Conservation (phyloP, 2,329 filamentous ascomycete species). For the Aspergillus carbonarius region DNA sequence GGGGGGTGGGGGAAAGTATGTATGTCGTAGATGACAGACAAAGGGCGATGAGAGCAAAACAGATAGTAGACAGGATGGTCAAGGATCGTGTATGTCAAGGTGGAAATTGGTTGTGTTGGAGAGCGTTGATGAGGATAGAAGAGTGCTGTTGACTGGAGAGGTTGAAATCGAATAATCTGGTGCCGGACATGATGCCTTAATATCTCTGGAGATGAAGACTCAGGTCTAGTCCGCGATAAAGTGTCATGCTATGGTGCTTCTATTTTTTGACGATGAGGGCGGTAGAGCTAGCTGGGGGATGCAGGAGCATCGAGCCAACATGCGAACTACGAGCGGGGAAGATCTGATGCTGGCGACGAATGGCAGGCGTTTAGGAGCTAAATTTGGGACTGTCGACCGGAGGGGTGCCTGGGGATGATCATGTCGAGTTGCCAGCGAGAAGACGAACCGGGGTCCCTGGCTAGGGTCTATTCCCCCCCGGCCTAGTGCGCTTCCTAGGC, state of each 20-base stretch:
- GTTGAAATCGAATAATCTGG: constrained; percentile 3
- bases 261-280: constrained; percentile 19
- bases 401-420: constrained; percentile 16
- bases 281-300: constrained; percentile 12
- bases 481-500: neutral
- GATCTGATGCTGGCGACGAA: constrained; percentile 19
- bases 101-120: neutral
- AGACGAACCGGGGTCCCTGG: constrained; percentile 2
- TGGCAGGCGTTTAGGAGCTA: constrained; percentile 15
- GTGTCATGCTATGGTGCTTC: constrained; percentile 16
- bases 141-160: neutral
- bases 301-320: constrained; percentile 11
- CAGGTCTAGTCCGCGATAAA: constrained; percentile 12
- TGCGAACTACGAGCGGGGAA: constrained; percentile 17
- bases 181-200: constrained; percentile 17
- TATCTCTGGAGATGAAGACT: constrained; percentile 12
- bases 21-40: neutral
- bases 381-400: constrained; percentile 17
- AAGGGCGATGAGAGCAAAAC: no score
- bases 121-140: neutral
- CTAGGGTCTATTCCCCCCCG: constrained; percentile 1
- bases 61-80: neutral
- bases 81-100: neutral
- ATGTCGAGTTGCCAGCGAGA: constrained; percentile 10
- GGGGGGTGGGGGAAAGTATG: no score